Evolutionary conservation across 805 yeast species (phyloP).

Genomic region (Saturnispora halmiae): DNA sequence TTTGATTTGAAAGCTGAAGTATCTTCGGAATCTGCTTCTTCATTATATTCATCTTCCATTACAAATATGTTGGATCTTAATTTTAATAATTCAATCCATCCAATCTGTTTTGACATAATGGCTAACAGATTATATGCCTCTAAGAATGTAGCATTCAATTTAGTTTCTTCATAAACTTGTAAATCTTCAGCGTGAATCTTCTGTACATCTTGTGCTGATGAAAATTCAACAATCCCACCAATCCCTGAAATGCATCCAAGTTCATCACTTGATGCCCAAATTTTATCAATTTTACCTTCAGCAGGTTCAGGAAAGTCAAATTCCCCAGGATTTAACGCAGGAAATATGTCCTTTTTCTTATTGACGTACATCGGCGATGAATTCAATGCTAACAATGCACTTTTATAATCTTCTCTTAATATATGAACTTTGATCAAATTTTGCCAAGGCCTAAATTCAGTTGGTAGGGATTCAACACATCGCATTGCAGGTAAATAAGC

Average conservation of each 20-base stretch:
- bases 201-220: slow-evolving; percentile 29
- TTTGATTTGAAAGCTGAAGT: slow-evolving; percentile 27
- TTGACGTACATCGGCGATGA: slow-evolving; percentile 61
- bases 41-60: slow-evolving; percentile 61
- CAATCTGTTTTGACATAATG: slow-evolving; percentile 53
- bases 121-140: slow-evolving; percentile 65
- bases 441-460: slow-evolving; percentile 70
- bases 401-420: slow-evolving; percentile 41
- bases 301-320: slow-evolving; percentile 42
- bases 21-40: background rate
- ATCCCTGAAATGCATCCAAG: slow-evolving; percentile 28
- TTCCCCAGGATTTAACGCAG: slow-evolving; percentile 36
- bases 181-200: slow-evolving; percentile 40
- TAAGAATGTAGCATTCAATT: slow-evolving; percentile 43
- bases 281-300: slow-evolving; percentile 42
- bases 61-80: slow-evolving; percentile 66
- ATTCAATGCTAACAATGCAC: slow-evolving; percentile 61
- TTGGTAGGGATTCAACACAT: slow-evolving; percentile 60
- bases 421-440: slow-evolving; percentile 53
- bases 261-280: slow-evolving; percentile 36
- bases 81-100: slow-evolving; percentile 73
- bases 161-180: slow-evolving; percentile 41
- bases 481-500: slow-evolving; percentile 53
- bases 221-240: slow-evolving; percentile 29
- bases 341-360: slow-evolving; percentile 36